Evolutionary conservation across 2,329 filamentous ascomycete species (phyloP).

Genomic region (Myriosclerotinia duriaeana): DNA sequence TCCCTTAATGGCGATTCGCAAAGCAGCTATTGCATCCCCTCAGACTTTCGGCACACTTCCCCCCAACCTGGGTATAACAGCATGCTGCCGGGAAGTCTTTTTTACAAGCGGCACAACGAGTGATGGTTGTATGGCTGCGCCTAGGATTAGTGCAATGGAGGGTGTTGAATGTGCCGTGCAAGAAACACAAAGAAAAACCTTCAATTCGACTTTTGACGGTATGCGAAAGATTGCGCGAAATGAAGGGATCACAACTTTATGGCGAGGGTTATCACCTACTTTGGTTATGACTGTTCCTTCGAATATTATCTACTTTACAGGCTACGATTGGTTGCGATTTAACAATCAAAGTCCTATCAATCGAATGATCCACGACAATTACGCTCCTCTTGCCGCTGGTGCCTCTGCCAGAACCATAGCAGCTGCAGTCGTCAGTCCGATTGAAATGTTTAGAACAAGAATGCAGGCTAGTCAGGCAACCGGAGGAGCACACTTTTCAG

Average conservation of each 20-base stretch:
- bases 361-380: conserved; percentile 61
- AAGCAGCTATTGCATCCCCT: conserved; percentile 56
- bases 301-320: conserved; percentile 98
- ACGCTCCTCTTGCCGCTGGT: conserved; percentile 78
- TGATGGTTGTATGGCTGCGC: conserved; percentile 51
- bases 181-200: conserved; percentile 77
- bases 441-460: conserved; percentile 91
- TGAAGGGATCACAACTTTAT: conserved; percentile 82
- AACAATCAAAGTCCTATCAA: conserved; percentile 71
- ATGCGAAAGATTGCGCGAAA: conserved; percentile 92
- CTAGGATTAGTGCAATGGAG: conserved; percentile 34
- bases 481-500: conserved; percentile 68
- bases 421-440: conserved; percentile 79
- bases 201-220: conserved; percentile 89
- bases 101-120: conserved; percentile 80
- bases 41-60: conserved; percentile 65
- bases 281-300: conserved; percentile 90
- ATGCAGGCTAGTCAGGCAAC: conserved; percentile 72
- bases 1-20: conserved; percentile 52
- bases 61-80: conserved; percentile 82
- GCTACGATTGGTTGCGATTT: conserved; percentile 90
- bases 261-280: conserved; percentile 92
- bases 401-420: conserved; percentile 75
- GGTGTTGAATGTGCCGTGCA: conserved; percentile 73
- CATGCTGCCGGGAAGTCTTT: conserved; percentile 96